Evolutionary conservation across 371 early-diverging fungal species (phyloP).

Genomic region (Mortierella sp.): DNA sequence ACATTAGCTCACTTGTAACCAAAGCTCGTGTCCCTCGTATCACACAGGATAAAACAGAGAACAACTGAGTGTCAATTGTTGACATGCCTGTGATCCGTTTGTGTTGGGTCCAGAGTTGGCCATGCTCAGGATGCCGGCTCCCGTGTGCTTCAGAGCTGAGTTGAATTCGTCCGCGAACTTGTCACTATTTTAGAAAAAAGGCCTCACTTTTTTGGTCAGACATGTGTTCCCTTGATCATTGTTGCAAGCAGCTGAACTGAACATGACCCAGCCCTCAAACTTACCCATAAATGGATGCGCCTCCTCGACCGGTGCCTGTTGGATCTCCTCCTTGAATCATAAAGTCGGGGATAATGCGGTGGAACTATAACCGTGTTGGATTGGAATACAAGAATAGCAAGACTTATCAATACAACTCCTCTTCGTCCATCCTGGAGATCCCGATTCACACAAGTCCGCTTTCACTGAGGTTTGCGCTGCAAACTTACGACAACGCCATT

Average conservation of each 20-base stretch:
- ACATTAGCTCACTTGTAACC: neutral
- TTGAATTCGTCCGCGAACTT: slow-evolving; percentile 86
- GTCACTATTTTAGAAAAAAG: slow-evolving; percentile 53
- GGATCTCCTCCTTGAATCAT: slow-evolving; percentile 88
- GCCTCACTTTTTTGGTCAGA: neutral
- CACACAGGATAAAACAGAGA: neutral
- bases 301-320: slow-evolving; percentile 73
- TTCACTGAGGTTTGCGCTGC: too few relatives aligned
- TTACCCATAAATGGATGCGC: slow-evolving; percentile 80
- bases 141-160: slow-evolving; percentile 80
- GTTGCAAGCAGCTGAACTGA: neutral
- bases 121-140: slow-evolving; percentile 86
- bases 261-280: neutral
- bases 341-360: slow-evolving; percentile 86
- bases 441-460: neutral
- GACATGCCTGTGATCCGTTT: slow-evolving; percentile 82
- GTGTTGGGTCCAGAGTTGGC: slow-evolving; percentile 90
- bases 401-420: neutral
- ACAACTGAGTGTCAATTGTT: neutral
- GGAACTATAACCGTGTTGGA: slow-evolving; percentile 66
- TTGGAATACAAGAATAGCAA: neutral
- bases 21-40: neutral
- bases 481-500: slow-evolving; percentile 74
- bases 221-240: neutral
- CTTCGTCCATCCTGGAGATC: neutral